Evolutionary conservation across 2,329 filamentous ascomycete genomes (phyloP).

Genomic region (Xylariaceae sp.): DNA sequence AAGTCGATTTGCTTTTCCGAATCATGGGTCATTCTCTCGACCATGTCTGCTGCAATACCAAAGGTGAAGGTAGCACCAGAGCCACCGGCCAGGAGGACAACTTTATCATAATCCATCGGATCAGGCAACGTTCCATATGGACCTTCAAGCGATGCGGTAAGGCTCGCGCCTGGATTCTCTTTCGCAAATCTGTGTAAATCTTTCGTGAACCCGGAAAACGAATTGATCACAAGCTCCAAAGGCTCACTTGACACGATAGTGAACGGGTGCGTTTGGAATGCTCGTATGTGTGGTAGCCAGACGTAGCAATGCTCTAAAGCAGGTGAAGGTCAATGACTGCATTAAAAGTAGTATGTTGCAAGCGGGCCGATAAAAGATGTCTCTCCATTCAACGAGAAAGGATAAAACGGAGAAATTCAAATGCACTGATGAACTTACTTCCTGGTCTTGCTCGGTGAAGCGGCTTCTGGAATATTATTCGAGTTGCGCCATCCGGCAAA

Average conservation of each 20-base stretch:
- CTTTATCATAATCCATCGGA: constrained; percentile 50
- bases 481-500: constrained; percentile 43
- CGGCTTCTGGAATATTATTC: constrained; percentile 48
- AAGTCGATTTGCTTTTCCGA: constrained; percentile 43
- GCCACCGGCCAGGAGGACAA: constrained; percentile 60
- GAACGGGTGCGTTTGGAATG: constrained; percentile 61
- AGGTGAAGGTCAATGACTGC: not conserved
- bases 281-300: constrained; percentile 59
- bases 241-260: constrained; percentile 54
- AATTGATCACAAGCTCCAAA: constrained; percentile 57
- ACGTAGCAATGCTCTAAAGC: constrained; percentile 55
- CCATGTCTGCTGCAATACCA: constrained; percentile 45
- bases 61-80: constrained; percentile 60
- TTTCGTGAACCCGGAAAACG: constrained; percentile 58
- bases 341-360: not conserved
- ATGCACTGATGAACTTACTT: constrained; percentile 23
- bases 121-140: constrained; percentile 57
- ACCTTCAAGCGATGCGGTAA: constrained; percentile 56
- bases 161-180: constrained; percentile 45
- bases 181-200: constrained; percentile 52
- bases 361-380: no score
- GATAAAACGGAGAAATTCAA: not conserved
- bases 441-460: constrained; percentile 46
- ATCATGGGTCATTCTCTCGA: constrained; percentile 40
- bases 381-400: no score